Conservation (phyloP, 2,329 filamentous ascomycete genomes). For the Decorospora gaudefroyi region DNA sequence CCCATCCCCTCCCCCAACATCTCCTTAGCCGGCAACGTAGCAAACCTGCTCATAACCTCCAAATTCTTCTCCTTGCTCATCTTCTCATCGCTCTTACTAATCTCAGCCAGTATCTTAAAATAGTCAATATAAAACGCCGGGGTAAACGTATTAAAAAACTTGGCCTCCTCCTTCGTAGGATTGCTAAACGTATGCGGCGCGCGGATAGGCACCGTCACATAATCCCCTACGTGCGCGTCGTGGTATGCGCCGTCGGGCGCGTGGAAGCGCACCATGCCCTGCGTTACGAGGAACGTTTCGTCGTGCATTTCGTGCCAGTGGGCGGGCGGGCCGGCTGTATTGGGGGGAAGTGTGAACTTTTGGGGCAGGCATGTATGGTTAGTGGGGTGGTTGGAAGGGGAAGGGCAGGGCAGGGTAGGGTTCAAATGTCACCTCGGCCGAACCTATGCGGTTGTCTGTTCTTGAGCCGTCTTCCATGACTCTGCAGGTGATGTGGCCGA, state of each 20-base stretch:
- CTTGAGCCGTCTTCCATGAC: conserved; percentile 58
- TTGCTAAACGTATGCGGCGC: conserved; percentile 63
- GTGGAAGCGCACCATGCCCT: conserved; percentile 59
- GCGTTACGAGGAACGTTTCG: conserved; percentile 62
- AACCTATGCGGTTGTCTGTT: conserved; percentile 56
- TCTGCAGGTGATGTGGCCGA: conserved; percentile 57
- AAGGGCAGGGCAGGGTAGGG: conserved; percentile 51
- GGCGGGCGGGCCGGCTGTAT: conserved; percentile 54
- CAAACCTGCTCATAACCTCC: conserved; percentile 57
- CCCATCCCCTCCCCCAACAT: conserved; percentile 39
- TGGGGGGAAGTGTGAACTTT: conserved; percentile 55
- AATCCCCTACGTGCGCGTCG: conserved; percentile 59
- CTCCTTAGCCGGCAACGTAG: conserved; percentile 54
- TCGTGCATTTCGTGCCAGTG: conserved; percentile 62
- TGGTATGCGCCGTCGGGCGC: conserved; percentile 51
- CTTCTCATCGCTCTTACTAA: conserved; percentile 52
- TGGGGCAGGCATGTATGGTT: too few relatives aligned
- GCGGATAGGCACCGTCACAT: conserved; percentile 59
- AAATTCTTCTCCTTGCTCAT: conserved; percentile 56
- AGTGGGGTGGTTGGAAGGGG: conserved; percentile 55
- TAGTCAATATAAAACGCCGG: conserved; percentile 63
- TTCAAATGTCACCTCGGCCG: conserved; percentile 56
- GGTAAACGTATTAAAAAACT: conserved; percentile 62
- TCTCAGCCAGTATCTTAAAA: conserved; percentile 57
- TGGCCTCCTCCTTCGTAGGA: conserved; percentile 58